Evolutionary conservation across 192 early-diverging fungal species (phyloP), one percentile per base, ranked within the genome.

Genomic region (Backusella tarrabulga): DNA sequence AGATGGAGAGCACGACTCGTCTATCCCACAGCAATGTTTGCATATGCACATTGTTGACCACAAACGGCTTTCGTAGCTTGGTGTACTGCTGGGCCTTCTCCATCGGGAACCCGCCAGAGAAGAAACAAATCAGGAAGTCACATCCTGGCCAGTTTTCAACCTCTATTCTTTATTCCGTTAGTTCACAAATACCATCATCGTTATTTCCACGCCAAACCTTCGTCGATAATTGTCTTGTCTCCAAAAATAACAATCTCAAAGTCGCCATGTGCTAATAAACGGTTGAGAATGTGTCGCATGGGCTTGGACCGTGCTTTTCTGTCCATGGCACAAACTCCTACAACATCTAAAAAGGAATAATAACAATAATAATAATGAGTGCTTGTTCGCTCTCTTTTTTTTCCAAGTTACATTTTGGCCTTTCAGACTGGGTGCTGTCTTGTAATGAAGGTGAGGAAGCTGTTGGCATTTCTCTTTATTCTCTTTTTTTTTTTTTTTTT

Each of bases 91-190:
- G 92, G 0, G 97, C 96, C 85, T 99, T 99, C 35, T 92, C 88
- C 34, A 99, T 85, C 6, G 97, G 97, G 76, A 99, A 99, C 0
- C 94, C 97, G 8, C 80, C 79, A 7, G 96, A 98, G 83, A 97
- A 99, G 85, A 99, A 99, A 19, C 95, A 95, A 26, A 99, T 95
- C 67, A 99, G 88, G 78, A 98, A 96, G 82, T 99, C 96, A 86
- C 96, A 98, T 0, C 86, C 83, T 15, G 97, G 97, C 97, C 97
- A 98, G 69, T 91, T 88, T 44, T 92, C 91, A 15, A 97, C 89
- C 71, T 88, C 93, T 93, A 23, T 54, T 52, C 35, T 52, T 42
- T 23, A 32, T 26, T 67, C 23, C 56, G 23, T 63, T 63, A 21
- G 32, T 34, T 4, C 0, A 14, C 32, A 23, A 12, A 29, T 29